Evolutionary conservation across 805 yeast genomes (phyloP), one percentile per base, ranked within the genome.

Genomic region (Metschnikowia sp.): DNA sequence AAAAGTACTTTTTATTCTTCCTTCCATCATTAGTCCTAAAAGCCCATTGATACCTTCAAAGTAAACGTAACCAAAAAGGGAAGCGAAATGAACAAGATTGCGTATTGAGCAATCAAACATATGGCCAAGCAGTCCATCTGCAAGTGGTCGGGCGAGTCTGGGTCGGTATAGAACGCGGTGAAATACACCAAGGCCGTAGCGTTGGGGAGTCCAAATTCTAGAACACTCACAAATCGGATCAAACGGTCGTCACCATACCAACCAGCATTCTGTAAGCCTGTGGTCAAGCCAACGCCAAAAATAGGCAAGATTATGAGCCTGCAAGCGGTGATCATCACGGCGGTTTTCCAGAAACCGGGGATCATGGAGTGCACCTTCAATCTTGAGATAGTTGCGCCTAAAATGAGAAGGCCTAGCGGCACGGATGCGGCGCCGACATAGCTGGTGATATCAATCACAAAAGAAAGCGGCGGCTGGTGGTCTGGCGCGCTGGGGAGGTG

Each of bases 121-220:
- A 89, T 72, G 0, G 97, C 94, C 43, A 89, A 74, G 62, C 95
- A 86, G 62, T 92, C 96, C 84, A 92, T 83, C 64, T 90, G 91
- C 12, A 78, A 53, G 53, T 76, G 80, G 33, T 72, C 75, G 2
- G 72, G 70, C 5, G 73, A 59, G 32, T 62, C 69, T 2, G 85
- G 80, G 13, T 94, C 95, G 1, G 91, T 83, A 64, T 84, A 88
- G 60, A 88, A 83, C 2, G 96, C 92, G 2, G 98, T 91, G 54
- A 91, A 76, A 65, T 90, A 92, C 12, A 92, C 84, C 59, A 89
- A 84, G 0, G 94, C 77, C 0, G 97, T 92, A 0, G 97, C 95
- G 43, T 88, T 84, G 0, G 98, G 98, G 49, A 88, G 77, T 0
- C 92, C 84, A 63, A 83, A 86, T 10, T 84, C 81, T 30, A 91